Percentiles rank a stretch among this genome's conserved stretches.
These are phyloP conservation scores for Austroboletus novae-zelandiae DNA, from an alignment of 1,284 basidiomycete species.

Conservation along the genomic window DNA sequence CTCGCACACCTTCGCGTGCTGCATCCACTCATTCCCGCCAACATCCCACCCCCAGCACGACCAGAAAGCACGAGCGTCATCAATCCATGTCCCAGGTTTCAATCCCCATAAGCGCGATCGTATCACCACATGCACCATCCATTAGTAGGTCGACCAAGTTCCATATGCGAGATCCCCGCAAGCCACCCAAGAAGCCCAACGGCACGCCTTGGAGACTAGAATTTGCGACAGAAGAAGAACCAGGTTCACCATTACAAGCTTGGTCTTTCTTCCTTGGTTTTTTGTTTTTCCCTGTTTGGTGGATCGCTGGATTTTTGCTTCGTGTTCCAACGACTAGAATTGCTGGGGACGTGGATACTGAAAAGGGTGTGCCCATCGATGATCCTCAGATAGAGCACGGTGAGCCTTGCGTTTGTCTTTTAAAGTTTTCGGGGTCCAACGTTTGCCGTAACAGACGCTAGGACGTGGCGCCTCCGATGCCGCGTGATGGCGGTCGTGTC, in stretches of 20 bases:
- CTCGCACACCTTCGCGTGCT: slow-evolving; percentile 38
- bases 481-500: slow-evolving; percentile 66
- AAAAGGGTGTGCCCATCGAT: slow-evolving; percentile 70
- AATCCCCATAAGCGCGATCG: slow-evolving; percentile 73
- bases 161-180: slow-evolving; percentile 77
- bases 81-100: slow-evolving; percentile 60
- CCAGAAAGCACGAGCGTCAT: slow-evolving; percentile 38
- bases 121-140: slow-evolving; percentile 74
- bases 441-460: slow-evolving; percentile 49
- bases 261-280: slow-evolving; percentile 78
- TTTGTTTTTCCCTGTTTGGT: slow-evolving; percentile 74
- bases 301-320: slow-evolving; percentile 59
- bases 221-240: slow-evolving; percentile 49
- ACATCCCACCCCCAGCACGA: slow-evolving; percentile 26
- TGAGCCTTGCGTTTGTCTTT: slow-evolving; percentile 35
- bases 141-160: slow-evolving; percentile 53
- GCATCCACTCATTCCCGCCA: slow-evolving; percentile 38
- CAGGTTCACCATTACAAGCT: slow-evolving; percentile 64
- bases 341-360: slow-evolving; percentile 55
- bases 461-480: slow-evolving; percentile 69
- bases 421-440: slow-evolving; percentile 8
- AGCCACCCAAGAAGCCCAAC: slow-evolving; percentile 51
- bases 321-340: slow-evolving; percentile 59
- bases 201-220: slow-evolving; percentile 61
- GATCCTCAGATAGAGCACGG: slow-evolving; percentile 76